A percentile compares a stretch with the other conserved stretches of the same genome.
phyloP scores from a whole-genome alignment of 202 grass and related monocot species.

The Dendrocalamus latiflorus region DNA sequence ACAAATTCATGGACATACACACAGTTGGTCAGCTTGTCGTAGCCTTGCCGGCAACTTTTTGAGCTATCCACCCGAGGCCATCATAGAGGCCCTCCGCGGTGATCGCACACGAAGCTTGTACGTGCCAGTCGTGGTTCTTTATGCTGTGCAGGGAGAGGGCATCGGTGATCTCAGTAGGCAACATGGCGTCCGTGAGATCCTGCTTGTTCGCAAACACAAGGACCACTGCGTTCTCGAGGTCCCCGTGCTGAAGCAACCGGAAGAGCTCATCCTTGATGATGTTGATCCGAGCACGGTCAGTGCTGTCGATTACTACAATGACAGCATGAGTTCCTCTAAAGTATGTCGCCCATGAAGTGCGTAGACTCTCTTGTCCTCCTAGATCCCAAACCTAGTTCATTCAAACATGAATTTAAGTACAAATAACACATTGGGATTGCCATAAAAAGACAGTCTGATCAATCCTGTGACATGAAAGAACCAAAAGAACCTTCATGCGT shows the following conservation, averaged over 20 bases:
- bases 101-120: constrained; percentile 63
- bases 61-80: constrained; percentile 79
- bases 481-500: background rate
- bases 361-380: constrained; percentile 85
- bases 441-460: background rate
- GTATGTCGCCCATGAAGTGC: constrained; percentile 88
- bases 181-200: constrained; percentile 51
- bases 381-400: constrained; percentile 86
- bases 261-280: constrained; percentile 91
- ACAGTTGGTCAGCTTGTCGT: constrained; percentile 23
- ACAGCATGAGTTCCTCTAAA: constrained; percentile 79
- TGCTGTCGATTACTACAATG: constrained; percentile 88
- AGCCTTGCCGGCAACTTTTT: constrained; percentile 66
- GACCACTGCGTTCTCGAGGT: constrained; percentile 63
- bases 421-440: background rate
- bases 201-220: constrained; percentile 94
- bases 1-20: constrained; percentile 24
- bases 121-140: too few species aligned
- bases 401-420: constrained; percentile 24
- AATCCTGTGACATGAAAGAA: background rate
- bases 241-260: constrained; percentile 61
- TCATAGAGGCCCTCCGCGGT: constrained; percentile 77
- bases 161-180: constrained; percentile 73
- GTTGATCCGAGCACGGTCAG: constrained; percentile 70
- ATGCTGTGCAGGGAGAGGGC: constrained; percentile 50